Percentiles rank a stretch among this genome's conserved stretches.
Conservation (phyloP, 768 basidiomycete genomes). For the Xanthoconium purpureum region DNA sequence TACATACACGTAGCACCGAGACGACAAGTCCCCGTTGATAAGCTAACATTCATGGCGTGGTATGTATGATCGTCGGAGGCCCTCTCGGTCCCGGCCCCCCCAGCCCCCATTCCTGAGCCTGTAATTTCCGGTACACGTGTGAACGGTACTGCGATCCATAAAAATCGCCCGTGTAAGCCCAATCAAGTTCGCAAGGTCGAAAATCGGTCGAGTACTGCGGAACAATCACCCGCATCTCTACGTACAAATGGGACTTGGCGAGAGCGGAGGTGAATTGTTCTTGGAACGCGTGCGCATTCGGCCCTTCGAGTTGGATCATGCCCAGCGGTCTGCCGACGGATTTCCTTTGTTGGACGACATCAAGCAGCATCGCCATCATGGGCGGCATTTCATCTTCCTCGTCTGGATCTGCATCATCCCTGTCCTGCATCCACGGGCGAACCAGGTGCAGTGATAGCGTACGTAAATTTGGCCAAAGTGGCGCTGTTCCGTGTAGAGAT, state of each 20-base stretch:
- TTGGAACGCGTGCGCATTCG: constrained; percentile 23
- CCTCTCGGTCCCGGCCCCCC: constrained; percentile 26
- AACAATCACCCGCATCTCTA: constrained; percentile 21
- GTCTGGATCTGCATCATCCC: constrained; percentile 31
- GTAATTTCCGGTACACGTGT: constrained; percentile 30
- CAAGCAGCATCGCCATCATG: constrained; percentile 30
- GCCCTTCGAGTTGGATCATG: constrained; percentile 28
- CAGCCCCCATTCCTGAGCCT: constrained; percentile 26
- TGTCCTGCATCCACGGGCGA: constrained; percentile 29
- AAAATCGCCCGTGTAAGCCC: constrained; percentile 28
- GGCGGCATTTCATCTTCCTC: constrained; percentile 33
- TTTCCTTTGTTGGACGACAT: constrained; percentile 32
- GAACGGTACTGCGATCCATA: constrained; percentile 32
- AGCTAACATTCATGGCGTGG: constrained; percentile 16
- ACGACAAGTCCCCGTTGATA: not conserved
- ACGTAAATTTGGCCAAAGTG: constrained; percentile 32
- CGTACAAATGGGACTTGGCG: constrained; percentile 26
- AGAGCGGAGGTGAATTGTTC: constrained; percentile 24
- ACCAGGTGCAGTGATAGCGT: constrained; percentile 28
- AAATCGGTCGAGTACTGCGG: constrained; percentile 15
- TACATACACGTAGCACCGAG: constrained; percentile 11
- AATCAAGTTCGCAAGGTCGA: constrained; percentile 24
- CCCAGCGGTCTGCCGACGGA: constrained; percentile 28
- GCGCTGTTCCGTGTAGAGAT: constrained; percentile 29
- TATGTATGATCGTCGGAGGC: constrained; percentile 25